These are phyloP conservation scores for Boletus edulis DNA, from an alignment of 768 basidiomycete species.

Conservation along the genomic window DNA sequence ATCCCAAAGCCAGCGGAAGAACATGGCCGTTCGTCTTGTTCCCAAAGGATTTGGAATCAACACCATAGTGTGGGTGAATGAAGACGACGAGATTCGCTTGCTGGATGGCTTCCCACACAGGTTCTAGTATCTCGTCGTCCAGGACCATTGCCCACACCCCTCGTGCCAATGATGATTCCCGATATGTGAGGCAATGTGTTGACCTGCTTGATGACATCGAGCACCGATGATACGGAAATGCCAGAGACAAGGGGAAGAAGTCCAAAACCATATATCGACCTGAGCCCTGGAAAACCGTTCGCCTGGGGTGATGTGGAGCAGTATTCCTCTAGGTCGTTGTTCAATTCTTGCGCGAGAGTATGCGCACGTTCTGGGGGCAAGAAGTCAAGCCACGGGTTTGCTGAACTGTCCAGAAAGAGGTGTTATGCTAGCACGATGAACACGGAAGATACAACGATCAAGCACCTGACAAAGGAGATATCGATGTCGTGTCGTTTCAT, in stretches of 20 bases:
- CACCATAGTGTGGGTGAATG: conserved; percentile 85
- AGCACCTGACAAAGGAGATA: conserved; percentile 72
- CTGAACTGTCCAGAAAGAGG: conserved; percentile 48
- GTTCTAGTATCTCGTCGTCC: conserved; percentile 76
- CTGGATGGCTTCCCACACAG: conserved; percentile 79
- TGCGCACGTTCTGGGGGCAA: conserved; percentile 66
- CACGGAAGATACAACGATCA: conserved; percentile 3
- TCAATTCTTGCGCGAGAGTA: conserved; percentile 65
- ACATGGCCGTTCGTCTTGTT: conserved; percentile 82
- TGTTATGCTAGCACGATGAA: conserved; percentile 15
- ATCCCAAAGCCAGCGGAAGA: conserved; percentile 81
- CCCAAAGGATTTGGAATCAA: conserved; percentile 73
- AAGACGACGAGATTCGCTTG: conserved; percentile 71
- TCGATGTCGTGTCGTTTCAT: conserved; percentile 84
- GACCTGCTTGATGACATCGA: conserved; percentile 69
- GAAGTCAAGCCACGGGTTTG: conserved; percentile 93
- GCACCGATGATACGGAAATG: conserved; percentile 50
- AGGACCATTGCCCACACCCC: conserved; percentile 74
- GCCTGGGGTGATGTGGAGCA: conserved; percentile 61
- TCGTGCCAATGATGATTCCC: conserved; percentile 80
- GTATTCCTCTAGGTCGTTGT: conserved; percentile 74
- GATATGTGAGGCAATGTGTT: conserved; percentile 62
- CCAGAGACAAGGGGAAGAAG: conserved; percentile 78
- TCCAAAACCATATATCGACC: conserved; percentile 81
- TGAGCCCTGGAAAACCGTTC: conserved; percentile 37